Evolutionary conservation across 2,329 filamentous ascomycete species (phyloP), one percentile per base, ranked within the genome.

Genomic region (Grosmannia penicillata): DNA sequence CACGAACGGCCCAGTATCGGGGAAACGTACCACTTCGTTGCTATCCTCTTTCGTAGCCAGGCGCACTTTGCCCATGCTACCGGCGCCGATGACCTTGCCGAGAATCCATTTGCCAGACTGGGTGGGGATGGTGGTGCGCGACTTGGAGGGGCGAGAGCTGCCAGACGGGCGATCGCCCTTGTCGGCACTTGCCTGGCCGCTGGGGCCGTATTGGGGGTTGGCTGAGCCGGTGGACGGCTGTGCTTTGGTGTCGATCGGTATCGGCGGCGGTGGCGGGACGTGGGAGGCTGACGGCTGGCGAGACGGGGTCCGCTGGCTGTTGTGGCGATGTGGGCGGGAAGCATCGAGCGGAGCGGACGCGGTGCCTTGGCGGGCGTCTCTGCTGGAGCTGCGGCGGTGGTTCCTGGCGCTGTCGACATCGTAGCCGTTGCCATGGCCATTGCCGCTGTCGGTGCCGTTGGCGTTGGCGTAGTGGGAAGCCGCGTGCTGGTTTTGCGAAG

Each of bases 31-130:
- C 75, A 95, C 83, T 65, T 96, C 91, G 49, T 81, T 82, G 17
- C 82, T 83, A 51, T 93, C 87, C 49, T 81, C 72, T 59, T 93
- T 93, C 51, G 83, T 83, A 19, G 91, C 91, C 48, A 98, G 67
- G 63, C 96, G 96, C 45, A 98, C 91, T 59, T 96, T 96, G 47
- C 91, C 91, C 91, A 98, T 98, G 58, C 89, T 96, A 36, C 91
- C 91, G 38, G 87, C 86, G 43, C 91, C 91, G 51, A 98, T 91
- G 4, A 91, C 96, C 67, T 96, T 96, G 43, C 89, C 89, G 37
- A 98, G 67, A 40, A 86, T 77, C 86, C 89, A 98, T 65, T 87
- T 85, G 41, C 91, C 91, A 11, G 87, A 86, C 33, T 82, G 78
- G 4, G 87, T 86, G 37, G 82, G 83, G 54, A 98, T 93, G 29